Evolutionary conservation across 176 grass and related monocot species (phyloP).

Genomic region (Eragrostis nindensis): DNA sequence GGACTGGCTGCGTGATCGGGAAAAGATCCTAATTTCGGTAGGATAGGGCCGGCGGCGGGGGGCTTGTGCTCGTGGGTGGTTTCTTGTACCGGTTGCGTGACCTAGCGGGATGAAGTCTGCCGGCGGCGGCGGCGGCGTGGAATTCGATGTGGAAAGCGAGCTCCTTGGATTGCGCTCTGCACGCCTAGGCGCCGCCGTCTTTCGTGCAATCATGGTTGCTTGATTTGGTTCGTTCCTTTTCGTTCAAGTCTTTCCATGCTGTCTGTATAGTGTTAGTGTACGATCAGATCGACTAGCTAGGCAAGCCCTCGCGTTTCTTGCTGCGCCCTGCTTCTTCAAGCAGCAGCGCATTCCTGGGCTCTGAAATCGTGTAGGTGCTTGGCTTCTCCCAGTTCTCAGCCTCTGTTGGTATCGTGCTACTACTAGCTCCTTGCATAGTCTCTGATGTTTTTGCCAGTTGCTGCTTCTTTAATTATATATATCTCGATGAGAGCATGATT

Average conservation of each 20-base stretch:
- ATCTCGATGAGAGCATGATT: conserved; percentile 13
- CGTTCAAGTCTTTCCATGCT: conserved; percentile 36
- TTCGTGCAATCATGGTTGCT: conserved; percentile 64
- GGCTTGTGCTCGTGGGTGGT: background rate
- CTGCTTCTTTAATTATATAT: conserved; percentile 6
- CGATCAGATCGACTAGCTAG: background rate
- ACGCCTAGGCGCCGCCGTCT: conserved; percentile 37
- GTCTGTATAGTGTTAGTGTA: conserved; percentile 20
- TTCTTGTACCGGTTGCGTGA: conserved; percentile 26
- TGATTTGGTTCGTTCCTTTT: conserved; percentile 52
- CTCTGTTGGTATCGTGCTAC: background rate
- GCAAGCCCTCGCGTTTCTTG: conserved; percentile 16
- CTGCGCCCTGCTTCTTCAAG: conserved; percentile 24
- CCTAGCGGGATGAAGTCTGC: conserved; percentile 7
- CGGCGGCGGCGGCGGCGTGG: conserved; percentile 9
- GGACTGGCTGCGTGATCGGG: background rate
- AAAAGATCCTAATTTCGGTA: background rate
- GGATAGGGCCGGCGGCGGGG: conserved; percentile 21
- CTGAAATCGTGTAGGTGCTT: background rate
- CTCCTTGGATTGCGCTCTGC: conserved; percentile 37
- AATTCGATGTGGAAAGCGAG: conserved; percentile 41
- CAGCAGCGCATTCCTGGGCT: background rate
- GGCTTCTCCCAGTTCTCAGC: conserved; percentile 7
- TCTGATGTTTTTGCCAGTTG: background rate
- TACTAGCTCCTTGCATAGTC: background rate